A percentile compares a stretch with the other conserved stretches of the same genome.
Conservation (phyloP, 805 yeast genomes). For the Starmerella sp. region DNA sequence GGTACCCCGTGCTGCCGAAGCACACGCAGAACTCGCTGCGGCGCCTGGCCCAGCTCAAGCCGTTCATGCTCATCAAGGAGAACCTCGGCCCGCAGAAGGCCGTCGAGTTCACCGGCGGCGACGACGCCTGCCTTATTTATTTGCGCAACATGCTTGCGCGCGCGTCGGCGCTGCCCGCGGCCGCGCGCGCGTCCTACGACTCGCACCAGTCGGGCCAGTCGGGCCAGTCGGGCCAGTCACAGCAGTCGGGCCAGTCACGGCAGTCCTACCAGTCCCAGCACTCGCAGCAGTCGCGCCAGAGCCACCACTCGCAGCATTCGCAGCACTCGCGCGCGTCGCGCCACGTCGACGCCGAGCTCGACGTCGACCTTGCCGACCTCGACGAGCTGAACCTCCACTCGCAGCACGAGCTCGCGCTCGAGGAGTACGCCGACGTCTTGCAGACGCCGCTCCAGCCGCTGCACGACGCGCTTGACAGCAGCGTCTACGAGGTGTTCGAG, state of each 20-base stretch:
- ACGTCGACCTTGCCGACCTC: not conserved
- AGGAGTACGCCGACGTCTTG: slow-evolving; percentile 32
- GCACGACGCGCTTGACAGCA: slow-evolving; percentile 42
- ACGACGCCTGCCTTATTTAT: slow-evolving; percentile 35
- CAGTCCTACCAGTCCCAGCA: not conserved
- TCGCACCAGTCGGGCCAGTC: not conserved
- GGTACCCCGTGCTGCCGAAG: slow-evolving; percentile 54
- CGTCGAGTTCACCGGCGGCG: slow-evolving; percentile 26
- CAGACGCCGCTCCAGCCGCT: slow-evolving; percentile 68
- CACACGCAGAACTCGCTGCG: slow-evolving; percentile 41
- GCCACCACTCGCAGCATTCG: not conserved
- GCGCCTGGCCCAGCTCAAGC: slow-evolving; percentile 35
- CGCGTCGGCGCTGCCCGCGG: not conserved
- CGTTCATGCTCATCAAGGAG: slow-evolving; percentile 40
- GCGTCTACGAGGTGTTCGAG: slow-evolving; percentile 61
- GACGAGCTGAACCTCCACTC: not conserved
- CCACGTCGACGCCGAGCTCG: slow-evolving; percentile 12
- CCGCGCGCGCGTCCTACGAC: slow-evolving; percentile 1
- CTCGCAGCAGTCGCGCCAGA: not conserved
- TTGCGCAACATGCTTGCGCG: slow-evolving; percentile 32
- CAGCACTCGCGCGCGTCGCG: slow-evolving; percentile 10
- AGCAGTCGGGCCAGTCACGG: not conserved
- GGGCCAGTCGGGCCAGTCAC: not conserved
- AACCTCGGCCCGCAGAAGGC: slow-evolving; percentile 30
- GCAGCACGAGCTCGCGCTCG: not conserved